phyloP scores from a whole-genome alignment of 2,329 filamentous ascomycete species.

The Epicoccum sorghinum region DNA sequence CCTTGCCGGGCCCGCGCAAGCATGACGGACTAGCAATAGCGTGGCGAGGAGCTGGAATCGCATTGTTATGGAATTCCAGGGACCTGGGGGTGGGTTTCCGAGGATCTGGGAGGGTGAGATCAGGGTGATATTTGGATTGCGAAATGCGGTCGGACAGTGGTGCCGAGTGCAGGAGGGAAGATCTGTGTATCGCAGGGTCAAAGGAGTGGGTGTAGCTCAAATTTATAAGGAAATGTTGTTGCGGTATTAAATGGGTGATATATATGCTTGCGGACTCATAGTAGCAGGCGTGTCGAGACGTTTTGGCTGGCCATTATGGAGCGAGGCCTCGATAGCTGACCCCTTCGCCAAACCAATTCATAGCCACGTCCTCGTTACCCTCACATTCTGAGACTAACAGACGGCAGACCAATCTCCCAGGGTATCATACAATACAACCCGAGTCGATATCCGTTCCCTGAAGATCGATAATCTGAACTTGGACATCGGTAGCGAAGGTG shows the following conservation, averaged over 20 bases:
- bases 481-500: constrained; percentile 13
- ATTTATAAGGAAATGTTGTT: not conserved
- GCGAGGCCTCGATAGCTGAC: not conserved
- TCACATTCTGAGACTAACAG: not conserved
- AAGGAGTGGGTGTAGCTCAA: not conserved
- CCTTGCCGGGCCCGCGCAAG: constrained; percentile 20
- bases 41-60: not conserved
- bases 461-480: constrained; percentile 8
- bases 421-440: not conserved
- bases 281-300: not conserved
- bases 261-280: not conserved
- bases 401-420: not conserved
- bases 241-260: constrained; percentile 1
- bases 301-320: not conserved
- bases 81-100: too few relatives aligned
- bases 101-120: too few relatives aligned
- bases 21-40: constrained; percentile 3
- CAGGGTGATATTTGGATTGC: too few relatives aligned
- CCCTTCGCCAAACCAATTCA: not conserved
- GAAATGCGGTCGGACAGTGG: too few relatives aligned
- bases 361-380: not conserved
- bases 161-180: not conserved
- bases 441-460: not conserved
- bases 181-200: not conserved
- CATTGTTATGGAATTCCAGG: not conserved